Percentiles rank a stretch among this genome's conserved stretches.
Conservation (phyloP, 2,329 filamentous ascomycete genomes). For the Cercospora sesami region DNA sequence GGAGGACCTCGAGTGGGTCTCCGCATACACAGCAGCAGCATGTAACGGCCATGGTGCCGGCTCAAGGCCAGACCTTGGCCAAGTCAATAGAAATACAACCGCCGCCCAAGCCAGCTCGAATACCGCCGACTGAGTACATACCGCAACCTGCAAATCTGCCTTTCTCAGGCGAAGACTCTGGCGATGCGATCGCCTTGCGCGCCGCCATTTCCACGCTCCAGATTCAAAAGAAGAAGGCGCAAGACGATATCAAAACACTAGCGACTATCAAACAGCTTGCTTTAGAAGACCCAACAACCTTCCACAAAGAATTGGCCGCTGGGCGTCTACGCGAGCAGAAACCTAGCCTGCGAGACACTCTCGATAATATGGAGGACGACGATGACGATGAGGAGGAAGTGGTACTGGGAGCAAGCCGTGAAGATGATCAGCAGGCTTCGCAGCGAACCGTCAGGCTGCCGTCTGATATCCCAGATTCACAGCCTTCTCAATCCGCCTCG, state of each 20-base stretch:
- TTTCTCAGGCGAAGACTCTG: constrained; percentile 60
- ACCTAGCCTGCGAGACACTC: constrained; percentile 37
- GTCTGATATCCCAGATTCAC: constrained; percentile 31
- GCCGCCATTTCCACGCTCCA: constrained; percentile 85
- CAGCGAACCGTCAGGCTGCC: constrained; percentile 5
- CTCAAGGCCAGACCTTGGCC: constrained; percentile 4
- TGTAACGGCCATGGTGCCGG: not conserved
- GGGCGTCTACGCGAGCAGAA: constrained; percentile 52
- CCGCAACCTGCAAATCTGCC: constrained; percentile 47
- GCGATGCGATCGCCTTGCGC: constrained; percentile 82
- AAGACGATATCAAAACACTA: constrained; percentile 71
- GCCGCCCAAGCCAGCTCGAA: constrained; percentile 9
- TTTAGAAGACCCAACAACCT: constrained; percentile 68
- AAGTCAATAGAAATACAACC: constrained; percentile 5
- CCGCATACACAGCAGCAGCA: constrained; percentile 7
- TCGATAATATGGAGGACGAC: constrained; percentile 39
- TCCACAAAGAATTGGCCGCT: constrained; percentile 65
- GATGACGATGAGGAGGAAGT: constrained; percentile 32
- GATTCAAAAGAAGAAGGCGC: constrained; percentile 76
- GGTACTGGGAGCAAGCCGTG: constrained; percentile 38
- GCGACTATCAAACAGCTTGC: constrained; percentile 70
- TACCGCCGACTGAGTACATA: constrained; percentile 40
- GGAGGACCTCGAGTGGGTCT: not conserved
- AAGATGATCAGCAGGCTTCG: constrained; percentile 29
- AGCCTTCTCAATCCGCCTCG: constrained; percentile 8